Conservation (phyloP, 495 filamentous ascomycete species). For the Clavariopsis aquatica region DNA sequence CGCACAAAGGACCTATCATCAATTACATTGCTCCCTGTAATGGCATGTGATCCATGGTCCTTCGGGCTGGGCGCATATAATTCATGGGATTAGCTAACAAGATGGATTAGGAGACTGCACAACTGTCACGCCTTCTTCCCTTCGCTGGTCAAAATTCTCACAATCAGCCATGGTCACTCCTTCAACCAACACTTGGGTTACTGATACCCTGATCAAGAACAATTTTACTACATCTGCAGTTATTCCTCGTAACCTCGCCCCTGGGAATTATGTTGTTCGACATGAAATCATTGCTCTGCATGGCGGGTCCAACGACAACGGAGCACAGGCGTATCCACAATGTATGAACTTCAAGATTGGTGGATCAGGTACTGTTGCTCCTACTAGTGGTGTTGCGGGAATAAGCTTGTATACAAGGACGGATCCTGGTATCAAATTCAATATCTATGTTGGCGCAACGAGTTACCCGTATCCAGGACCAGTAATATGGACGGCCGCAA, state of each 20-base stretch:
- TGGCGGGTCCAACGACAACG: slow-evolving; percentile 11
- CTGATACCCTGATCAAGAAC: slow-evolving; percentile 18
- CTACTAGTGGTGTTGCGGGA: slow-evolving; percentile 4
- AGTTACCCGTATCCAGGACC: slow-evolving; percentile 20
- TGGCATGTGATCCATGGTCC: slow-evolving; percentile 3
- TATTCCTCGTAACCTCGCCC: slow-evolving; percentile 13
- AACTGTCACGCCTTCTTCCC: neutral
- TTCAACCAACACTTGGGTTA: slow-evolving; percentile 15
- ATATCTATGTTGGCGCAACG: slow-evolving; percentile 13
- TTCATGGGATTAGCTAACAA: neutral
- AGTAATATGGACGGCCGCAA: slow-evolving; percentile 15
- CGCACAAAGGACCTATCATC: slow-evolving; percentile 28
- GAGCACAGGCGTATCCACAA: slow-evolving; percentile 29
- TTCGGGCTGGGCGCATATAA: neutral
- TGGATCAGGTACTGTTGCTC: slow-evolving; percentile 10
- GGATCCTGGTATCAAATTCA: slow-evolving; percentile 22
- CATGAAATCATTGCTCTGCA: slow-evolving; percentile 35
- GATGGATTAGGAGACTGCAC: slow-evolving; percentile 15
- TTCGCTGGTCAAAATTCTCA: slow-evolving; percentile 20
- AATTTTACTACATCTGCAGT: slow-evolving; percentile 14
- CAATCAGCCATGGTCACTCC: slow-evolving; percentile 12
- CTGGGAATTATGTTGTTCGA: slow-evolving; percentile 29
- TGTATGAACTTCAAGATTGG: slow-evolving; percentile 29
- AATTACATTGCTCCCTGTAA: slow-evolving; percentile 28
- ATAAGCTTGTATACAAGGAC: slow-evolving; percentile 19